Percentiles rank a stretch among this genome's conserved stretches.
Conservation (phyloP, 106 monocot genomes). For the Dactylorhiza incarnata region DNA sequence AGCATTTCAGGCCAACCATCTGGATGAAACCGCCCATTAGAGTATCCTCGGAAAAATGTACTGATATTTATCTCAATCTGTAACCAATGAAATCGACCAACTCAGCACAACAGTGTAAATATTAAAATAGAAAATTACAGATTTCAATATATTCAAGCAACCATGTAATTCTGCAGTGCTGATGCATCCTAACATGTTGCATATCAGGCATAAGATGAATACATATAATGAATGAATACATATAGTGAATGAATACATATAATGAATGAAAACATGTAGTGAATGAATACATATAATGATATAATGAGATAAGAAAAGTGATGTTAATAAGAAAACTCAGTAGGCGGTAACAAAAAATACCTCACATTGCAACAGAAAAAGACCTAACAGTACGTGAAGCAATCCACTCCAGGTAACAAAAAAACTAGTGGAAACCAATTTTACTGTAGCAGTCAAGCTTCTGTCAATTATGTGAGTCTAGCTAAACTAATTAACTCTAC, state of each 20-base stretch:
- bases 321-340: neutral
- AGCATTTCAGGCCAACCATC: slow-evolving; percentile 83
- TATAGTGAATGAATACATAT: too few species aligned
- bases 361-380: neutral
- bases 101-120: neutral
- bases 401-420: neutral
- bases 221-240: too few species aligned
- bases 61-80: slow-evolving; percentile 75
- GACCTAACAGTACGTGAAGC: neutral
- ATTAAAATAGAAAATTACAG: neutral
- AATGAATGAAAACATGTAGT: too few species aligned
- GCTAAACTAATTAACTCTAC: neutral
- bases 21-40: slow-evolving; percentile 42
- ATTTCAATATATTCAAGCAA: slow-evolving; percentile 1
- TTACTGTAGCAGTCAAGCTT: neutral
- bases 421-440: neutral
- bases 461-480: neutral
- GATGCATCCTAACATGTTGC: neutral
- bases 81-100: neutral
- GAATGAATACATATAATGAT: neutral
- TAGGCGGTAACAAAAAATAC: neutral
- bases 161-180: neutral
- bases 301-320: neutral
- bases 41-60: slow-evolving; percentile 61
- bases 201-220: neutral